Base-by-base conservation (phyloP, 768 basidiomycete species). In the Termitomyces heimii region DNA sequence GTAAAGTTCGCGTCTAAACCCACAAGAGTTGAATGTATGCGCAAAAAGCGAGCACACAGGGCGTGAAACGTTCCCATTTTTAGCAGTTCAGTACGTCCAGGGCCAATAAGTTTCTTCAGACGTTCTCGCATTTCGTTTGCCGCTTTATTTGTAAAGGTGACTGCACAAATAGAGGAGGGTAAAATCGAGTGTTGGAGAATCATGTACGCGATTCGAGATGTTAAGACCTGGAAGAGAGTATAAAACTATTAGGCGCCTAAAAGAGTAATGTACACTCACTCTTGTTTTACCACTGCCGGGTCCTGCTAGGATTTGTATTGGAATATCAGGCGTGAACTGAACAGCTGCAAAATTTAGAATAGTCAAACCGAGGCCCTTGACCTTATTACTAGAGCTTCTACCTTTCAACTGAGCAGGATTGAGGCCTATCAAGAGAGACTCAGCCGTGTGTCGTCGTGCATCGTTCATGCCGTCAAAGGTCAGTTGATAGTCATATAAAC, bases 61-160 rank as follows among this genome's bases (percentile, higher is more conserved):
- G 88, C 80, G 66, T 92, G 90, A 62, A 92, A 92, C 0, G 90
- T 92, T 6, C 90, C 90, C 84, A 82, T 74, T 60, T 76, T 77
- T 24, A 94, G 74, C 39, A 77, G 71, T 12, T 73, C 70, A 0
- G 84, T 85, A 2, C 65, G 65, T 28, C 79, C 68, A 39, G 82
- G 78, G 4, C 92, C 92, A 35, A 96, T 77, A 3, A 94, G 70
- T 58, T 79, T 81, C 20, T 72, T 71, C 31, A 96, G 73, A 4
- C 93, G 78, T 51, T 82, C 77, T 53, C 82, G 78, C 91, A 94
- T 93, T 73, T 94, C 93, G 58, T 83, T 86, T 1, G 92, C 91
- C 16, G 92, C 92, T 69, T 92, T 92, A 73, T 93, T 93, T 10
- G 92, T 94, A 68, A 94, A 96, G 6, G 80, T 96, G 12, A 94